phyloP scores from a whole-genome alignment of 2,329 filamentous ascomycete genomes.

The Furcasterigmium furcatum region DNA sequence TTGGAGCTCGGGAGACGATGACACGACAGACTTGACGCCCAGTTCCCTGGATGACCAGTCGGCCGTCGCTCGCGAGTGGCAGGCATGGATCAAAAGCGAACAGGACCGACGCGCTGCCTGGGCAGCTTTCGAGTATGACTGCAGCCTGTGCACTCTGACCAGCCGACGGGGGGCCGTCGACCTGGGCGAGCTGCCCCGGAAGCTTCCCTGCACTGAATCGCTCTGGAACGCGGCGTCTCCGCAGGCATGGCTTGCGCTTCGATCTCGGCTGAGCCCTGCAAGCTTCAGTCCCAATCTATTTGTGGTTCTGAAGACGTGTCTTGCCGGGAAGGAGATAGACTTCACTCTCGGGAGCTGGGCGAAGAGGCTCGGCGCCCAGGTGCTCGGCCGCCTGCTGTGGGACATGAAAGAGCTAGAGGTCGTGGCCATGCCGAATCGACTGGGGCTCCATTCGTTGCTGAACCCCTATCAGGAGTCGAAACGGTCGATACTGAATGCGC shows the following conservation, averaged over 20 bases:
- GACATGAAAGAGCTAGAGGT: slow-evolving; percentile 23
- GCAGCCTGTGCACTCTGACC: slow-evolving; percentile 24
- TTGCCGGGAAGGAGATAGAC: slow-evolving; percentile 7
- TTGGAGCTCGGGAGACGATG: slow-evolving; percentile 4
- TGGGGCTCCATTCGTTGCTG: slow-evolving; percentile 19
- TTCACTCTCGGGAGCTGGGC: slow-evolving; percentile 17
- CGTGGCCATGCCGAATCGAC: slow-evolving; percentile 17
- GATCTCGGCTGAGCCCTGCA: slow-evolving; percentile 10
- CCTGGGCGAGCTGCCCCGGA: slow-evolving; percentile 21
- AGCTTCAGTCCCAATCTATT: slow-evolving; percentile 12
- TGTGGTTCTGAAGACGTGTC: slow-evolving; percentile 7
- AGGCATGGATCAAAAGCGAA: slow-evolving; percentile 18
- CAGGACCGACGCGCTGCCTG: slow-evolving; percentile 19
- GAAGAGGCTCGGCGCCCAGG: slow-evolving; percentile 21
- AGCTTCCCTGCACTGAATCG: slow-evolving; percentile 21
- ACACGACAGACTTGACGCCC: neutral
- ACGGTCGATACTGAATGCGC: slow-evolving; percentile 12
- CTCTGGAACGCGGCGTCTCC: slow-evolving; percentile 24
- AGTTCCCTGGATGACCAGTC: neutral
- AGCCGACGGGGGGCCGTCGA: slow-evolving; percentile 22
- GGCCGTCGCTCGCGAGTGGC: slow-evolving; percentile 15
- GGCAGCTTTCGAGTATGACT: slow-evolving; percentile 28
- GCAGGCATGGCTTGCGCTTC: slow-evolving; percentile 19
- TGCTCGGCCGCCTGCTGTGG: slow-evolving; percentile 25
- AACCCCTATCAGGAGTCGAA: slow-evolving; percentile 19